Evolutionary conservation across 2,329 filamentous ascomycete species (phyloP).

Genomic region (Pseudocercospora macadamiae): DNA sequence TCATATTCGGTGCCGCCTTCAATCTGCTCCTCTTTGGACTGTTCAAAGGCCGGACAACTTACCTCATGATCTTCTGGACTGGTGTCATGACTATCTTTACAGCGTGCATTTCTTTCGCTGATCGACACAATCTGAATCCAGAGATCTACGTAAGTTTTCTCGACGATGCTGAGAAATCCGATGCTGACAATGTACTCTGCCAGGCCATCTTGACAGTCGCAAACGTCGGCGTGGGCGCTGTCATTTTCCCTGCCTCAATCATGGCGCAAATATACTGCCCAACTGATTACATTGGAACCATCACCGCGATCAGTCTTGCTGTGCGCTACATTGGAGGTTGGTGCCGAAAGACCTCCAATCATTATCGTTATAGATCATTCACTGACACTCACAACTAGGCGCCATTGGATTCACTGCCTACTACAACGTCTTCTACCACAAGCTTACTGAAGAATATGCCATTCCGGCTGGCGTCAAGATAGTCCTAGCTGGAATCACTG

Average conservation of each 20-base stretch:
- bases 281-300: constrained; percentile 69
- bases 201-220: constrained; percentile 60
- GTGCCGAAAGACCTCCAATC: too few relatives aligned
- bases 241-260: constrained; percentile 68
- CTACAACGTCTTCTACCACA: constrained; percentile 58
- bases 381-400: too few relatives aligned
- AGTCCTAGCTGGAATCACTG: constrained; percentile 21
- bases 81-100: constrained; percentile 65
- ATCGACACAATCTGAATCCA: constrained; percentile 30
- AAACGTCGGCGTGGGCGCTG: constrained; percentile 67
- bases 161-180: too few relatives aligned
- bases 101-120: constrained; percentile 35
- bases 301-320: constrained; percentile 68
- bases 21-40: constrained; percentile 61
- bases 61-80: constrained; percentile 62
- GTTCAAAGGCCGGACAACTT: constrained; percentile 61
- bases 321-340: constrained; percentile 70
- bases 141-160: too few relatives aligned
- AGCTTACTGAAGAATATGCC: constrained; percentile 31
- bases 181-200: too few relatives aligned
- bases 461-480: constrained; percentile 23
- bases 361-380: too few relatives aligned
- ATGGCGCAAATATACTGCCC: constrained; percentile 70
- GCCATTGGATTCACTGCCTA: constrained; percentile 55
- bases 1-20: constrained; percentile 63